Base-by-base conservation (phyloP, 2,329 filamentous ascomycete species). In the Exophiala lecanii-corni region DNA sequence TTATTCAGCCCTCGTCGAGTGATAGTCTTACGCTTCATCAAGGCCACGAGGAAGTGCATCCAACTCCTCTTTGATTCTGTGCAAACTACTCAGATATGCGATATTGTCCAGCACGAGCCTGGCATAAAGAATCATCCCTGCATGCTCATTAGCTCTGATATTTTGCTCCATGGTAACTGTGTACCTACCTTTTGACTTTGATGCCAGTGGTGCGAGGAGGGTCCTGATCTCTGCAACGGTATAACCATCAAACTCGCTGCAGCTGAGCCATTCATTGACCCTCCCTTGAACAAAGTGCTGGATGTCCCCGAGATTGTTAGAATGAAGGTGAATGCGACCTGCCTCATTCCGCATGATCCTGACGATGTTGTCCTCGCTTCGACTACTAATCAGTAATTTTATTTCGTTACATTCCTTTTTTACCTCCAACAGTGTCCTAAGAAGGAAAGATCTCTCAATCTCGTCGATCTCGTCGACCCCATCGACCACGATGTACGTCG, bases 81-180 rank as follows among this genome's bases (percentile, higher is more conserved):
- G 9, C 10, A 36, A 17, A 20, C 17, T 20, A 20, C 10, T 36
- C 34, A 18, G 17, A 20, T 16, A 20, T 5, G 10, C 5, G 9
- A 36, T 36, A 18, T 20, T 36, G 9, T 20, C 17, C 9, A 36
- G 34, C 9, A 36, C 17, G 9, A 36, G 9, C 13, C 17, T 20
- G 13, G 34, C 34, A 17, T 36, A 36, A 20, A 36, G 34, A 36
- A 36, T 17, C 34, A 36, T 36, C n/a, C n/a, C n/a, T n/a, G n/a
- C n/a, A n/a, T n/a, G n/a, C n/a, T n/a, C n/a, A n/a, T n/a, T n/a
- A n/a, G n/a, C n/a, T n/a, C n/a, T n/a, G n/a, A n/a, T n/a, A n/a
- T n/a, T n/a, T n/a, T n/a, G n/a, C n/a, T n/a, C n/a, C n/a, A n/a
- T n/a, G n/a, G n/a, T n/a, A n/a, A n/a, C n/a, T n/a, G n/a, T n/a